Evolutionary conservation across 2,329 filamentous ascomycete species (phyloP).

Genomic region (Cucurbitaria berberidis): DNA sequence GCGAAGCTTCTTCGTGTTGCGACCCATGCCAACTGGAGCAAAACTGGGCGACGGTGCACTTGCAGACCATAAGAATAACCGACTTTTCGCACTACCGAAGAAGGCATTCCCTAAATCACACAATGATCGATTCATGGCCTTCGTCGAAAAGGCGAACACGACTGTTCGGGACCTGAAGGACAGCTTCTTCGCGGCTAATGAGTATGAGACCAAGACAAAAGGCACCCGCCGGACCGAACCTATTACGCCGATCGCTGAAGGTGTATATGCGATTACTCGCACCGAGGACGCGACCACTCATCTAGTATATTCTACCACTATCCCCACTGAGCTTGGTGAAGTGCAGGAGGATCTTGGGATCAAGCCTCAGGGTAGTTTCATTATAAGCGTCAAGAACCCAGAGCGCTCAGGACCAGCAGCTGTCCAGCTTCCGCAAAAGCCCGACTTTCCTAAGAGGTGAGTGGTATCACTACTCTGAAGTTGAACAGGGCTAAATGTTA

Average conservation of each 20-base stretch:
- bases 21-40: conserved; percentile 73
- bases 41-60: conserved; percentile 67
- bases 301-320: conserved; percentile 78
- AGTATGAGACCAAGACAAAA: conserved; percentile 77
- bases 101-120: conserved; percentile 76
- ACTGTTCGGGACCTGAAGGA: conserved; percentile 74
- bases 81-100: conserved; percentile 81
- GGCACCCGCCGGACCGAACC: conserved; percentile 72
- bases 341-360: conserved; percentile 79
- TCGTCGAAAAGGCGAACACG: conserved; percentile 76
- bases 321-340: conserved; percentile 71
- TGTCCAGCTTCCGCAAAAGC: conserved; percentile 66
- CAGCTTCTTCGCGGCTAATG: conserved; percentile 68
- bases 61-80: conserved; percentile 65
- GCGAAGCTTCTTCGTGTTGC: conserved; percentile 79
- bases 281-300: conserved; percentile 73
- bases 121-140: conserved; percentile 76
- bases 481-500: conserved; percentile 8
- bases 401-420: conserved; percentile 69
- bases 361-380: conserved; percentile 73
- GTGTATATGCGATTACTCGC: conserved; percentile 80
- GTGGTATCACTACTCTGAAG: conserved; percentile 26
- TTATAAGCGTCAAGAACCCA: conserved; percentile 82
- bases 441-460: conserved; percentile 74
- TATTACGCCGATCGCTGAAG: conserved; percentile 79